Evolutionary conservation across 208 protist genomes (phyloP).

Genomic region (Trypanosoma theileri): DNA sequence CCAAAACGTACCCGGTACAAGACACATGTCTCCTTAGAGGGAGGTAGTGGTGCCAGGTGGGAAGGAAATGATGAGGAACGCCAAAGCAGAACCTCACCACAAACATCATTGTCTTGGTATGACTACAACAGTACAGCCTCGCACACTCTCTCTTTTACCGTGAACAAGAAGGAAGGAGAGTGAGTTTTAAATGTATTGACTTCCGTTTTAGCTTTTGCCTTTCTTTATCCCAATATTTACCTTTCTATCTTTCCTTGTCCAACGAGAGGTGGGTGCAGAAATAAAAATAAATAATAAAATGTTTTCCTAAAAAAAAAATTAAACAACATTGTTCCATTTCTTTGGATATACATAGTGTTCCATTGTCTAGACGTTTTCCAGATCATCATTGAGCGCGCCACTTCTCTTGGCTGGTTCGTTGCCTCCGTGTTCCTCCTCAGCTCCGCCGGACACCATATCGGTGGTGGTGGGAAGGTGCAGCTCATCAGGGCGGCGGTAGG

Average conservation of each 20-base stretch:
- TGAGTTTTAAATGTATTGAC: background rate
- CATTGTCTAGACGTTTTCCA: slow-evolving; percentile 4
- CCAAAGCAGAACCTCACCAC: background rate
- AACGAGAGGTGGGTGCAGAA: too few relatives aligned
- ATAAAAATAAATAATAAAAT: too few relatives aligned
- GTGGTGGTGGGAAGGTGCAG: slow-evolving; percentile 34
- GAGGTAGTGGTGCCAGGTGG: background rate
- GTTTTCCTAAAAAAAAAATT: background rate
- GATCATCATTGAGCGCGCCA: slow-evolving; percentile 13
- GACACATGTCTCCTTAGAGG: background rate
- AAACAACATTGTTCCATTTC: background rate
- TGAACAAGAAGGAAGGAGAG: background rate
- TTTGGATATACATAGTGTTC: background rate
- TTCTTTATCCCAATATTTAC: background rate
- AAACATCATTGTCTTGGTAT: background rate
- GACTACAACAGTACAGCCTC: background rate
- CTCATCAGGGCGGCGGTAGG: slow-evolving; percentile 37
- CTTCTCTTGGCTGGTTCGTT: slow-evolving; percentile 13
- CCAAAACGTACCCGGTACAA: too few relatives aligned
- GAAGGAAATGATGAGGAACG: background rate
- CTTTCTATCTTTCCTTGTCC: too few relatives aligned
- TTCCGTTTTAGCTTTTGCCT: background rate
- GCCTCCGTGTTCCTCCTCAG: slow-evolving; percentile 1
- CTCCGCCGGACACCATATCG: slow-evolving; percentile 25
- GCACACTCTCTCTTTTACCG: background rate